These are phyloP conservation scores for Sphaerulina vaccinii DNA, from an alignment of 2,329 filamentous ascomycete genomes.

Conservation along the genomic window DNA sequence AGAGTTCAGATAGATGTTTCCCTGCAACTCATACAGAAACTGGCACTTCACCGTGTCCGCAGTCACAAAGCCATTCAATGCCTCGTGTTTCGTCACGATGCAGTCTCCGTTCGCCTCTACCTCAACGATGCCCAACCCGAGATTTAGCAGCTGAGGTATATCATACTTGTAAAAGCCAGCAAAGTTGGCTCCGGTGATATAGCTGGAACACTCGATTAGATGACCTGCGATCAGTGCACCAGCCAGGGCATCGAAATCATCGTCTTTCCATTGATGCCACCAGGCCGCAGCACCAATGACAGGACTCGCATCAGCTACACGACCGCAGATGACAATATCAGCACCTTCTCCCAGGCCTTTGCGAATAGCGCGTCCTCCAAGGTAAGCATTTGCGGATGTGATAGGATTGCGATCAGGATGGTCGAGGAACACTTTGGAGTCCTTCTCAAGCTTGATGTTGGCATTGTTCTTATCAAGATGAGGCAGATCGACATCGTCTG, in stretches of 20 bases:
- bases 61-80: conserved; percentile 38
- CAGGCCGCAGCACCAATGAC: conserved; percentile 44
- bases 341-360: conserved; percentile 41
- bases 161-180: conserved; percentile 42
- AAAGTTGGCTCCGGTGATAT: conserved; percentile 44
- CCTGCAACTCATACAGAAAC: conserved; percentile 55
- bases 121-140: conserved; percentile 35
- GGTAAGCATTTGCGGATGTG: conserved; percentile 39
- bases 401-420: conserved; percentile 23
- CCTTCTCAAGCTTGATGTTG: conserved; percentile 25
- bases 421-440: conserved; percentile 25
- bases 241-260: conserved; percentile 40
- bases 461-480: conserved; percentile 29
- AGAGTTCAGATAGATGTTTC: conserved; percentile 56
- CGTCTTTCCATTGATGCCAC: conserved; percentile 44
- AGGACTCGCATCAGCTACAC: conserved; percentile 44
- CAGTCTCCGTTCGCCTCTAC: conserved; percentile 38
- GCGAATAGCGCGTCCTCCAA: conserved; percentile 45
- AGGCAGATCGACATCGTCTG: conserved; percentile 19
- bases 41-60: conserved; percentile 54
- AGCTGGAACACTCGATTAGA: conserved; percentile 40
- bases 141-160: conserved; percentile 35
- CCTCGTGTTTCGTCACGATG: conserved; percentile 38
- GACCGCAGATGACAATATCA: conserved; percentile 45
- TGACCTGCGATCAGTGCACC: conserved; percentile 42